Conservation (phyloP, 768 basidiomycete genomes). For the Psilocybe tampanensis region DNA sequence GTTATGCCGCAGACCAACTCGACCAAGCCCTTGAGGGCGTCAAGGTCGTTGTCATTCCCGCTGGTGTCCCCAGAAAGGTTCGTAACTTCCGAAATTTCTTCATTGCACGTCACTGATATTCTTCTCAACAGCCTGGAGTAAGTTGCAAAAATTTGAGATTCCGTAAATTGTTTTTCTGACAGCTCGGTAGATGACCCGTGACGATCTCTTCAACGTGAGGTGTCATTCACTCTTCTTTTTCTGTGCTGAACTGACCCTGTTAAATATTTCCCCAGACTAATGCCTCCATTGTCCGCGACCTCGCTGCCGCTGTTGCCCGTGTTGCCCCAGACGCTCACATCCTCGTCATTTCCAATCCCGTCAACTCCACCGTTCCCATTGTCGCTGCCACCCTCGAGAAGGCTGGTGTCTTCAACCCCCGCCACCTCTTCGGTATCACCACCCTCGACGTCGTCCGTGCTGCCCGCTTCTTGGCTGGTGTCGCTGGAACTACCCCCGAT, state of each 20-base stretch:
- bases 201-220: constrained; percentile 94
- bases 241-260: not conserved
- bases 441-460: constrained; percentile 98
- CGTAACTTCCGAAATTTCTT: constrained; percentile 18
- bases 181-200: constrained; percentile 82
- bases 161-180: constrained; percentile 26
- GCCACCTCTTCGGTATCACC: constrained; percentile 92
- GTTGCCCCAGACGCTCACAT: constrained; percentile 90
- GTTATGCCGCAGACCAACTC: constrained; percentile 84
- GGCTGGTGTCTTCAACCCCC: constrained; percentile 90
- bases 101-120: constrained; percentile 23
- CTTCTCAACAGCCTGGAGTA: constrained; percentile 71
- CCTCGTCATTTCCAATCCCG: constrained; percentile 98
- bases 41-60: constrained; percentile 95
- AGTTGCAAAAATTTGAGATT: constrained; percentile 38
- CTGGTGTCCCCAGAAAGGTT: constrained; percentile 98
- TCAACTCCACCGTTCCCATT: constrained; percentile 97
- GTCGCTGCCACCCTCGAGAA: constrained; percentile 91
- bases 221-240: not conserved
- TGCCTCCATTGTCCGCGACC: constrained; percentile 96
- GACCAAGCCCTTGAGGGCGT: constrained; percentile 88
- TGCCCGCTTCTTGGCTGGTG: constrained; percentile 81
- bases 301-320: constrained; percentile 85
- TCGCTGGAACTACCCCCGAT: constrained; percentile 65
- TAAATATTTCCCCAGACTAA: constrained; percentile 76